A percentile compares a stretch with the other conserved stretches of the same genome.
These are phyloP conservation scores for Scedosporium apiospermum DNA, from an alignment of 2,329 filamentous ascomycete species.

Conservation along the genomic window DNA sequence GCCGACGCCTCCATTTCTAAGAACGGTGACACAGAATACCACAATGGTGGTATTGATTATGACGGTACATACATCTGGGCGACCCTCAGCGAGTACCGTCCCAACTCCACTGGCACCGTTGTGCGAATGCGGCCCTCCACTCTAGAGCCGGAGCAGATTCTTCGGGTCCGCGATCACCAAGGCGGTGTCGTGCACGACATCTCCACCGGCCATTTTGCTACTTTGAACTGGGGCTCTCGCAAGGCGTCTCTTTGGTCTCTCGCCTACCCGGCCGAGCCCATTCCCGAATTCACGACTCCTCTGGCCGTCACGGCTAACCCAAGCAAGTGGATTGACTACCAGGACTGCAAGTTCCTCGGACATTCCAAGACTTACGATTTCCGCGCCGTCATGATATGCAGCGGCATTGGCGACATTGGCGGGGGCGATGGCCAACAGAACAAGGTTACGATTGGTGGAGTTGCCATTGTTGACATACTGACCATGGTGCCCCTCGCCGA, in stretches of 20 bases:
- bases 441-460: slow-evolving; percentile 28
- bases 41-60: slow-evolving; percentile 38
- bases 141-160: slow-evolving; percentile 22
- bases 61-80: slow-evolving; percentile 37
- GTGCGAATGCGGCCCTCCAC: slow-evolving; percentile 27
- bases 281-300: slow-evolving; percentile 8
- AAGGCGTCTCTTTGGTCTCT: slow-evolving; percentile 28
- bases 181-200: slow-evolving; percentile 36
- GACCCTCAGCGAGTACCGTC: slow-evolving; percentile 35
- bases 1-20: slow-evolving; percentile 33
- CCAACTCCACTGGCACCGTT: slow-evolving; percentile 34
- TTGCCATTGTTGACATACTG: slow-evolving; percentile 34
- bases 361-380: slow-evolving; percentile 23
- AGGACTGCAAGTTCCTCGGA: slow-evolving; percentile 42
- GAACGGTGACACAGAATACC: slow-evolving; percentile 28
- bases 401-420: slow-evolving; percentile 29
- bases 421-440: slow-evolving; percentile 10
- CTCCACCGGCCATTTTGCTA: slow-evolving; percentile 22
- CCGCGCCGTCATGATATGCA: slow-evolving; percentile 36
- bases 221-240: slow-evolving; percentile 36
- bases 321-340: slow-evolving; percentile 36
- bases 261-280: neutral
- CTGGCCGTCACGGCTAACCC: slow-evolving; percentile 22
- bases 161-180: slow-evolving; percentile 30
- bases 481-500: slow-evolving; percentile 35